A percentile compares a stretch with the other conserved stretches of the same genome.
Conservation (phyloP, 1,284 basidiomycete genomes). For the Cutaneotrichosporon sp. region DNA sequence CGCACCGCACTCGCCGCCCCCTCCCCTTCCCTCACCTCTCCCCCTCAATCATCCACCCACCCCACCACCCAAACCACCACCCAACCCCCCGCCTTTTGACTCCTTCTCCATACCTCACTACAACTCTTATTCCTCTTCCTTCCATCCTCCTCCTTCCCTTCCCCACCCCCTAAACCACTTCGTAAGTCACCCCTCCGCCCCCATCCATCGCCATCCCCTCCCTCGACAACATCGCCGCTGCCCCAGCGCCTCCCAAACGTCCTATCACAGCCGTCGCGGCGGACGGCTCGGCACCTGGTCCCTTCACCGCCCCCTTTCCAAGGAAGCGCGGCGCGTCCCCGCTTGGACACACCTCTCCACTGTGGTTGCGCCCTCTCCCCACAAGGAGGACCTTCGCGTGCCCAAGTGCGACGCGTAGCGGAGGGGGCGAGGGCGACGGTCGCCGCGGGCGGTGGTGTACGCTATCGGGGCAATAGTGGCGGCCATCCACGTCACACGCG, state of each 20-base stretch:
- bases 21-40: no score
- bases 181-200: slow-evolving; percentile 20
- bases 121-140: slow-evolving; percentile 10
- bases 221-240: slow-evolving; percentile 2
- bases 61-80: not conserved
- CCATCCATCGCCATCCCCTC: slow-evolving; percentile 1
- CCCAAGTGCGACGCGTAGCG: not conserved
- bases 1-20: not conserved
- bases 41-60: slow-evolving; percentile 7
- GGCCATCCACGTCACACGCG: slow-evolving; percentile 9
- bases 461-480: not conserved
- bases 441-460: not conserved
- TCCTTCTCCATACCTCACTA: slow-evolving; percentile 9
- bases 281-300: not conserved
- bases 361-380: not conserved
- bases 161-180: slow-evolving; percentile 8
- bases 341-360: not conserved
- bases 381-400: not conserved
- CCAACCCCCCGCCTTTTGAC: slow-evolving; percentile 12
- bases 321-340: slow-evolving; percentile 4
- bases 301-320: not conserved
- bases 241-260: not conserved
- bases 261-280: not conserved
- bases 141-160: slow-evolving; percentile 17
- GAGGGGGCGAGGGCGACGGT: not conserved